Percentiles rank a stretch among this genome's conserved stretches.
Evolutionary conservation across 768 basidiomycete genomes (phyloP).

Genomic region (Tylopilus cervinicoccineus): DNA sequence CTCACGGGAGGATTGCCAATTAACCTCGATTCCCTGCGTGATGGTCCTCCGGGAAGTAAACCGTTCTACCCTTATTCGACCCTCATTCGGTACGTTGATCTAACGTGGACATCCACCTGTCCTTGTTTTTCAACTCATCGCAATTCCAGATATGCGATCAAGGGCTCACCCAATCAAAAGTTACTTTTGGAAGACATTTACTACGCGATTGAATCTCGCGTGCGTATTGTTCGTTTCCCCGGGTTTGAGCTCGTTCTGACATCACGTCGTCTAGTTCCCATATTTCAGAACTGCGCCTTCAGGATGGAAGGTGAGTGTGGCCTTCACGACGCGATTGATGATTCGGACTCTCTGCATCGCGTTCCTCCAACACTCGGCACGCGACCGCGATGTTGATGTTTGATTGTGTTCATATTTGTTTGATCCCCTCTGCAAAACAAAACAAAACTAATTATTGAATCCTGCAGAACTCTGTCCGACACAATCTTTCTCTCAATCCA

Average conservation of each 20-base stretch:
- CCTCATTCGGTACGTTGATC: slow-evolving; percentile 68
- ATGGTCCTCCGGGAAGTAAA: slow-evolving; percentile 85
- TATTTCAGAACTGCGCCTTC: slow-evolving; percentile 84
- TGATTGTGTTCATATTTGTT: slow-evolving; percentile 60
- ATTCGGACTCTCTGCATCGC: neutral
- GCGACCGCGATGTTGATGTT: slow-evolving; percentile 64
- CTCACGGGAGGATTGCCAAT: slow-evolving; percentile 81
- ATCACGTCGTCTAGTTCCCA: slow-evolving; percentile 56
- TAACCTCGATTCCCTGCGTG: slow-evolving; percentile 81
- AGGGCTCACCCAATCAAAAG: slow-evolving; percentile 86
- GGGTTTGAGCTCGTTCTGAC: slow-evolving; percentile 5
- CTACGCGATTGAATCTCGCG: slow-evolving; percentile 86
- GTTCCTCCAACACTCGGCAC: slow-evolving; percentile 23
- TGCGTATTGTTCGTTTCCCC: slow-evolving; percentile 36
- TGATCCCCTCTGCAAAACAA: slow-evolving; percentile 31
- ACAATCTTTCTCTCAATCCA: slow-evolving; percentile 86
- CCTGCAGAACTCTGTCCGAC: slow-evolving; percentile 80
- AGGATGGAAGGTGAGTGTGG: slow-evolving; percentile 80
- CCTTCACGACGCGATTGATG: neutral
- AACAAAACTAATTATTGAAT: slow-evolving; percentile 21
- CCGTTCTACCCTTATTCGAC: slow-evolving; percentile 92
- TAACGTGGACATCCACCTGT: neutral
- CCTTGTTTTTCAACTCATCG: neutral
- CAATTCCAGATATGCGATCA: slow-evolving; percentile 73
- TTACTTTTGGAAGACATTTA: slow-evolving; percentile 86